Evolutionary conservation across 1,284 basidiomycete genomes (phyloP), one percentile per base, ranked within the genome.

Genomic region (Lentinula novae-zelandiae): DNA sequence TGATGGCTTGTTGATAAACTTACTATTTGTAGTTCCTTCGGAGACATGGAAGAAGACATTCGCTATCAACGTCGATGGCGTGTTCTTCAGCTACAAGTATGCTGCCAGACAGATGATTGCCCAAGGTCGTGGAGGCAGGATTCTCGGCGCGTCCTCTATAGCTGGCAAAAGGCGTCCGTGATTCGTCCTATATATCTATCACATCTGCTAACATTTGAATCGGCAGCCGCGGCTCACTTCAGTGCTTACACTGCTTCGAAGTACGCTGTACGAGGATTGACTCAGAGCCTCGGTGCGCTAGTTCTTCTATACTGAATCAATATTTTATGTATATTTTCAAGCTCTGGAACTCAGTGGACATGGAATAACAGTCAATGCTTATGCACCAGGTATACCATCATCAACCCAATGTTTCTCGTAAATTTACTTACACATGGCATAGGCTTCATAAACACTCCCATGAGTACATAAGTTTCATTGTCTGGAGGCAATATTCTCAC

Each of bases 141-240:
- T 79, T 3, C 69, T 80, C 33, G 76, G 75, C 40, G 72, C 73
- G 5, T 72, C 73, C 38, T 76, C 75, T 20, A 60, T 72, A 1
- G 67, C 67, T 1, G 75, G 75, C 7, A 75, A 75, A 62, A 67
- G 66, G 68, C 70, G 74, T 69, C 3, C 22, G 13, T 17, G 39
- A 38, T 39, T 20, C 3, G 15, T 39, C n/a, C 22, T 50, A n/a
- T 39, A 20, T 15, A 8, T 36, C 15, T 38, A 12, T 12, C 3
- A 38, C 34, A 27, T 38, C 17, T 39, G 33, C 17, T 46, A 12
- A 53, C 20, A 17, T 17, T 17, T 39, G 15, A 8, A 33, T 33
- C 50, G 10, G 8, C 57, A 58, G 57, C 42, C 17, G 44, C 17
- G 8, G n/a, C 13, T 2, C 20, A 22, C 9, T 38, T 48, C 12